Evolutionary conservation across 345 rosid genomes (phyloP).

Genomic region (Brassica carinata): DNA sequence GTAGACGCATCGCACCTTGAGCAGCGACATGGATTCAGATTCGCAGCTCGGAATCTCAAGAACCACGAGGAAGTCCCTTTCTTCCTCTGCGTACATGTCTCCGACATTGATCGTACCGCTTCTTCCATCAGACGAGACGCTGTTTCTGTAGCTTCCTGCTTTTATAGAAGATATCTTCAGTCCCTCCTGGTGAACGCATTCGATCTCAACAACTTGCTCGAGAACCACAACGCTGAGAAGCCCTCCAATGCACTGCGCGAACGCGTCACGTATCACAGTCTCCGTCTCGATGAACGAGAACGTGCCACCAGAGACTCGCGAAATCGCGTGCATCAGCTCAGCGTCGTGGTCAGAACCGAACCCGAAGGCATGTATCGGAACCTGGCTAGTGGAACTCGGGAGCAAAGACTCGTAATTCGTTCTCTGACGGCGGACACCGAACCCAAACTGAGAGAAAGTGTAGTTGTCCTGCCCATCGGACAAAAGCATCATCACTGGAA

Average conservation of each 20-base stretch:
- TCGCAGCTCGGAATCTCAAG: conserved; percentile 58
- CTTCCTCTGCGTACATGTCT: conserved; percentile 96
- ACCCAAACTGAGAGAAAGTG: conserved; percentile 42
- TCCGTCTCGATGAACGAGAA: conserved; percentile 93
- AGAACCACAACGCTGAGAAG: conserved; percentile 84
- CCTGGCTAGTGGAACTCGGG: conserved; percentile 43
- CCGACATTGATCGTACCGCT: conserved; percentile 67
- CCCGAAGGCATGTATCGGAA: conserved; percentile 90
- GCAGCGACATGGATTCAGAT: conserved; percentile 52
- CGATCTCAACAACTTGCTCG: conserved; percentile 60
- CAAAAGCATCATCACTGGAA: conserved; percentile 74
- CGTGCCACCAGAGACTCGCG: conserved; percentile 79
- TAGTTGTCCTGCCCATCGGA: conserved; percentile 92
- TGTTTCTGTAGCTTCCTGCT: conserved; percentile 76
- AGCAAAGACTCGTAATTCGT: conserved; percentile 62
- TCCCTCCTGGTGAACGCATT: conserved; percentile 49
- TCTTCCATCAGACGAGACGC: conserved; percentile 48
- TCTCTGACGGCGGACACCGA: conserved; percentile 33
- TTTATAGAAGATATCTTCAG: conserved; percentile 60
- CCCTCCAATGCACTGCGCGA: conserved; percentile 98
- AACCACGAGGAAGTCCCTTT: conserved; percentile 78
- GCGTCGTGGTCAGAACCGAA: conserved; percentile 94
- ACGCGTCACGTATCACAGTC: conserved; percentile 84
- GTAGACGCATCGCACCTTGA: conserved; percentile 69
- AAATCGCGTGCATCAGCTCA: conserved; percentile 78